phyloP scores from a whole-genome alignment of 208 protist genomes.

The Leptomonas seymouri region DNA sequence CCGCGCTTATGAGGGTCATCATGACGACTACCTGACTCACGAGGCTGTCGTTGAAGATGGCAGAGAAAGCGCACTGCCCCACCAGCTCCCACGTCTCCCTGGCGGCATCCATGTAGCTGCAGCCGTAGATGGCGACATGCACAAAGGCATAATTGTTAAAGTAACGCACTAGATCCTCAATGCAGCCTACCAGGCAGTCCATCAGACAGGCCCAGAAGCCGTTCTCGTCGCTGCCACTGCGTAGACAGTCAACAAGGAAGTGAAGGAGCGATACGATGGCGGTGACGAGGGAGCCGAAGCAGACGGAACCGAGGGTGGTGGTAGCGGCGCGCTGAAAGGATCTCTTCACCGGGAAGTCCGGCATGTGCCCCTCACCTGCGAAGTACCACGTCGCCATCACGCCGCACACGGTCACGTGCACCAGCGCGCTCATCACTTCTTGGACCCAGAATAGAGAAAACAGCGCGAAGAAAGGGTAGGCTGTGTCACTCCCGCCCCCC shows the following conservation, averaged over 20 bases:
- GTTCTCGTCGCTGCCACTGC: slow-evolving; percentile 24
- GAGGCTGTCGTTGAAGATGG: slow-evolving; percentile 84
- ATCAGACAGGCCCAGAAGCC: slow-evolving; percentile 61
- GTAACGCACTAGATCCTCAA: slow-evolving; percentile 73
- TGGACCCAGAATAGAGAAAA: slow-evolving; percentile 68
- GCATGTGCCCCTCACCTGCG: slow-evolving; percentile 59
- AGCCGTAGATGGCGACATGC: slow-evolving; percentile 90
- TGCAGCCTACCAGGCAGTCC: slow-evolving; percentile 50
- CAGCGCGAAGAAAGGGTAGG: slow-evolving; percentile 31
- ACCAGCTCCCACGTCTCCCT: slow-evolving; percentile 70
- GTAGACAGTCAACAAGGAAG: slow-evolving; percentile 39
- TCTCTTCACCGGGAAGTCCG: slow-evolving; percentile 43
- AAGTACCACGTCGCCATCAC: slow-evolving; percentile 92
- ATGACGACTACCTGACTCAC: slow-evolving; percentile 42
- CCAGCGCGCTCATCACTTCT: slow-evolving; percentile 59
- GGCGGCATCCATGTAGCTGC: slow-evolving; percentile 77
- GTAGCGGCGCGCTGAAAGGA: slow-evolving; percentile 75
- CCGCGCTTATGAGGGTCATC: slow-evolving; percentile 35
- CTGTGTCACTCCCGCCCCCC: slow-evolving; percentile 10
- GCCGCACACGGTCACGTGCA: slow-evolving; percentile 77
- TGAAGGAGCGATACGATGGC: slow-evolving; percentile 68
- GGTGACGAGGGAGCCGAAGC: slow-evolving; percentile 85
- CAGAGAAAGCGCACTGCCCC: slow-evolving; percentile 67
- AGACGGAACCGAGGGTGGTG: slow-evolving; percentile 89
- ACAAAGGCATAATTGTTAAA: slow-evolving; percentile 93